Base-by-base conservation (phyloP, 108 stramenopile genomes). In the Nitzschia palea region DNA sequence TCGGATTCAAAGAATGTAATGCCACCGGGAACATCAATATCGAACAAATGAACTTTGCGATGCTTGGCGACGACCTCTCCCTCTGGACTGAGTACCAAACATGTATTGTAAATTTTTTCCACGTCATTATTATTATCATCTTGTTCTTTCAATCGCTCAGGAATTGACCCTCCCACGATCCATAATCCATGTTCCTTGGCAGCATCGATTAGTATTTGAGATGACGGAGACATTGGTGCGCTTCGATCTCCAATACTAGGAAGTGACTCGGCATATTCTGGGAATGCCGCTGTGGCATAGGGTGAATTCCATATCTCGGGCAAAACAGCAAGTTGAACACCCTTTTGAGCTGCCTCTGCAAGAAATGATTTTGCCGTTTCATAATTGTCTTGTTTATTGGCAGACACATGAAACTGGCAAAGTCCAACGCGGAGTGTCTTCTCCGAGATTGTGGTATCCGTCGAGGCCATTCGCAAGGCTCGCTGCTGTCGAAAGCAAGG, bases 221-320 rank as follows among this genome's bases (percentile, higher is more conserved):
- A 66, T 10, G 88, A 90, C 12, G 86, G 77, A 22, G 76, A 74
- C 4, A 43, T 44, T 12, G 36, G 12, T 20, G 67, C 43, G 8
- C 9, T 29, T 1, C 65, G 36, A 62, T 74, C 85, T 0, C 76
- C 89, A 15, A 92, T 67, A 10, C 77, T 60, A 12, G 98, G 96
- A 29, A 98, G 68, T 2, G 43, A 48, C 80, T 99, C 98, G n/a
- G 98, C 97, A 77, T 97, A 98, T 23, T 86, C 86, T 5, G 88
- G 87, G 83, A 99, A 99, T 1, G 95, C 93, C 0, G 86, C 61
- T 15, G 97, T 97, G 42, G 96, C 96, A 70, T 99, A 99, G 2
- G 99, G 98, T 42, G 85, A 77, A 71, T 99, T 99, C 97, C 97
- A 99, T 64, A 97, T 90, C 74, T 99, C 99, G 0, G 99, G 98